phyloP scores from a whole-genome alignment of 352 stramenopile genomes.

The Phytophthora vignae region DNA sequence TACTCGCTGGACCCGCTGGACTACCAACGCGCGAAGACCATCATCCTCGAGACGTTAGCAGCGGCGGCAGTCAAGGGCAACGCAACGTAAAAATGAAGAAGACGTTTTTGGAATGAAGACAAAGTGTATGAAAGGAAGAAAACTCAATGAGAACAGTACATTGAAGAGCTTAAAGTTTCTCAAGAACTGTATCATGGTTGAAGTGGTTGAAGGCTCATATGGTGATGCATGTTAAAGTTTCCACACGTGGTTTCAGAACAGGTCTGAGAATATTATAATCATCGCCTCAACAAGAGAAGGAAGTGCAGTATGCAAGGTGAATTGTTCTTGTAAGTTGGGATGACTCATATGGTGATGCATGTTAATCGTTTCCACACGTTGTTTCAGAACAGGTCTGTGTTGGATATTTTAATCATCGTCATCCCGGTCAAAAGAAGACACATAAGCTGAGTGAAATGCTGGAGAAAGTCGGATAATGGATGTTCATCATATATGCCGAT shows the following conservation, averaged over 20 bases:
- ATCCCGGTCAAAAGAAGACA: slow-evolving; percentile 13
- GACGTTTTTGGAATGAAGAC: not conserved
- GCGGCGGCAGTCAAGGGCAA: slow-evolving; percentile 35
- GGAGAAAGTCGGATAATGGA: slow-evolving; percentile 57
- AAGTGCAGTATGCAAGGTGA: slow-evolving; percentile 1
- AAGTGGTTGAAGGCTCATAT: slow-evolving; percentile 69
- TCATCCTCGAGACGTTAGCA: slow-evolving; percentile 73
- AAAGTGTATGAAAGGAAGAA: not conserved
- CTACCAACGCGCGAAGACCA: slow-evolving; percentile 64
- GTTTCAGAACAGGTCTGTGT: slow-evolving; percentile 92
- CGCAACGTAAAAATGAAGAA: not conserved
- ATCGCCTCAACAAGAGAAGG: slow-evolving; percentile 45
- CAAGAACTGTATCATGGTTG: not conserved
- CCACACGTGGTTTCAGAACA: slow-evolving; percentile 88
- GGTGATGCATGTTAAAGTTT: slow-evolving; percentile 91
- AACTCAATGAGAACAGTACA: slow-evolving; percentile 5
- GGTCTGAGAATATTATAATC: slow-evolving; percentile 88
- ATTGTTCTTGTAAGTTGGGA: slow-evolving; percentile 1
- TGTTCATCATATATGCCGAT: slow-evolving; percentile 79
- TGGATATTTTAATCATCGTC: slow-evolving; percentile 86
- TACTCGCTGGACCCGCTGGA: slow-evolving; percentile 78
- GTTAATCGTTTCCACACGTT: slow-evolving; percentile 82
- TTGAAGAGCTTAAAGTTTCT: not conserved
- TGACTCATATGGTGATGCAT: slow-evolving; percentile 93
- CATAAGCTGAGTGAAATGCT: slow-evolving; percentile 2